Percentiles rank a stretch among this genome's conserved stretches.
Evolutionary conservation across 371 early-diverging fungal species (phyloP).

Genomic region (Coemansia sp.): DNA sequence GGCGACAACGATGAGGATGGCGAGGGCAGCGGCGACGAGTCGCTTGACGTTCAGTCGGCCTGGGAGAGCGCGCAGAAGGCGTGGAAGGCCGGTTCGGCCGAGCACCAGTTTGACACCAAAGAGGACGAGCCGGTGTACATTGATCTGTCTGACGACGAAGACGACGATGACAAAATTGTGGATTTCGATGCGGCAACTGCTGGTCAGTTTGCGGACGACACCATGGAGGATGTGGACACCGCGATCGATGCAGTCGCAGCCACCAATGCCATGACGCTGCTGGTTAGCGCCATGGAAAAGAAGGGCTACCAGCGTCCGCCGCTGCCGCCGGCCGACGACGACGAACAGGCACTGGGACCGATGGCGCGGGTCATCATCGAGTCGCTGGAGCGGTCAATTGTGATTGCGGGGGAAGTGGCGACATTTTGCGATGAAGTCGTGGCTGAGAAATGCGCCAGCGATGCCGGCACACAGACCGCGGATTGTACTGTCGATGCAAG

Average conservation of each 20-base stretch:
- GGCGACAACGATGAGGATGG: background rate
- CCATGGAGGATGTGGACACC: background rate
- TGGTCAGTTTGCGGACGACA: background rate
- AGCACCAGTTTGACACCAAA: no score
- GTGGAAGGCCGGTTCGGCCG: background rate
- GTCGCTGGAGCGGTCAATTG: background rate
- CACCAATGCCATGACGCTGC: background rate
- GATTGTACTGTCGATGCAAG: background rate
- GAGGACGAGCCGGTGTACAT: background rate
- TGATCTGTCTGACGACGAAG: background rate
- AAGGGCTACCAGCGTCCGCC: slow-evolving; percentile 1
- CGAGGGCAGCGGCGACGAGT: background rate
- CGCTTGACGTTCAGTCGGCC: background rate
- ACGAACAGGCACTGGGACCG: background rate
- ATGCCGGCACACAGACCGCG: background rate
- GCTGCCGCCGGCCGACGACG: background rate
- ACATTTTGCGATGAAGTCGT: background rate
- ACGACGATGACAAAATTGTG: background rate
- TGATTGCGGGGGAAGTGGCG: background rate
- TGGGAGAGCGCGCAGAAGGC: background rate
- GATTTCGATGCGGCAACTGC: background rate
- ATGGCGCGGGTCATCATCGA: slow-evolving; percentile 2
- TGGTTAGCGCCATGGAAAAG: background rate
- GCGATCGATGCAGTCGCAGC: background rate
- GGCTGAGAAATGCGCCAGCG: background rate